Evolutionary conservation across 768 basidiomycete genomes (phyloP).

Genomic region (Hypholoma sublateritium): DNA sequence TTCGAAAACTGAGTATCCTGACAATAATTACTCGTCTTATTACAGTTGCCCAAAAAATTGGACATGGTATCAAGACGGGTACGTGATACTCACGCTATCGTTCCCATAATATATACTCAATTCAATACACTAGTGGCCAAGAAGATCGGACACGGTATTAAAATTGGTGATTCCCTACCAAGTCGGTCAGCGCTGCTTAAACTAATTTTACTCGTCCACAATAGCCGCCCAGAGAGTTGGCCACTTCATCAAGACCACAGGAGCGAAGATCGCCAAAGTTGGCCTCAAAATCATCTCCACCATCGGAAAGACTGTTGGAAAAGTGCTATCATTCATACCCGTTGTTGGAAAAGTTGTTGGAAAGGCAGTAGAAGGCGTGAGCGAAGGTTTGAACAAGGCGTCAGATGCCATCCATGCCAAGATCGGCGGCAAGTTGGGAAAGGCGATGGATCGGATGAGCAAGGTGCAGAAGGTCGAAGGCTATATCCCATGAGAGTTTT

Average conservation of each 20-base stretch:
- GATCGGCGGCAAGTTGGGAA: constrained; percentile 9
- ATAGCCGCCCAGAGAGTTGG: constrained; percentile 11
- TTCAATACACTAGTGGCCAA: not conserved
- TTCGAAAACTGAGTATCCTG: not conserved
- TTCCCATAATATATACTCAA: not conserved
- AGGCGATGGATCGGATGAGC: constrained; percentile 6
- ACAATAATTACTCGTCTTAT: not conserved
- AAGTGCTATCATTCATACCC: constrained; percentile 6
- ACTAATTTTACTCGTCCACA: not conserved
- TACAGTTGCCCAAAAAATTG: not conserved
- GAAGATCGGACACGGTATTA: constrained; percentile 5
- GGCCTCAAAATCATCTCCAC: constrained; percentile 10
- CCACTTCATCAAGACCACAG: constrained; percentile 13
- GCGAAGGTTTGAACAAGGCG: not conserved
- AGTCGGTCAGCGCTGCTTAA: too few relatives aligned
- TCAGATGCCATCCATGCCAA: constrained; percentile 6
- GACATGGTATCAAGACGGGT: constrained; percentile 1
- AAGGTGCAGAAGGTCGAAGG: constrained; percentile 4
- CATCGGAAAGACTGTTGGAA: not conserved
- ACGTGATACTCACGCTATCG: not conserved
- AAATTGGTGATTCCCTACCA: not conserved
- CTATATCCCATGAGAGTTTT: not conserved
- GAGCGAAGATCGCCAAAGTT: constrained; percentile 10
- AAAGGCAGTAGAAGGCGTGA: not conserved
- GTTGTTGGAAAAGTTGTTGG: constrained; percentile 7